A percentile compares a stretch with the other conserved stretches of the same genome.
Evolutionary conservation across 169 alveolate species (phyloP).

Genomic region (Cryptosporidium parvum): DNA sequence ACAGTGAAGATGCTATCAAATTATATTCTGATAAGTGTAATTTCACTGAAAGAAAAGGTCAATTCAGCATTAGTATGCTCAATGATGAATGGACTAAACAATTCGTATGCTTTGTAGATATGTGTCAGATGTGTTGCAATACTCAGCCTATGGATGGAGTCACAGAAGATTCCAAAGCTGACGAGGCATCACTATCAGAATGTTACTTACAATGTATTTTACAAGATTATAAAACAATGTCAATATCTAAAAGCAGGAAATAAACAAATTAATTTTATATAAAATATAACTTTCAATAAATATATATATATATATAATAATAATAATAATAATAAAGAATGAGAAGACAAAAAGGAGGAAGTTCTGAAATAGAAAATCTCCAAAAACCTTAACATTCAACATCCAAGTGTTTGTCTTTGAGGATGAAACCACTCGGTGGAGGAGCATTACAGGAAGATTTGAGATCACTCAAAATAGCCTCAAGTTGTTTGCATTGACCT

Average conservation of each 20-base stretch:
- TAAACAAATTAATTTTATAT: neutral
- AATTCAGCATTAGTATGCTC: neutral
- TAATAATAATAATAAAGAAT: neutral
- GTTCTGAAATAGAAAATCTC: neutral
- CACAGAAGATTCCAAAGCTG: constrained; percentile 24
- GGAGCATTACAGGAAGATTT: constrained; percentile 16
- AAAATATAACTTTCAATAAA: constrained; percentile 7
- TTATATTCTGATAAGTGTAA: constrained; percentile 35
- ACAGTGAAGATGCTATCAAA: constrained; percentile 44
- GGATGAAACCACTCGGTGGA: constrained; percentile 65
- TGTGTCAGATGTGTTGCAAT: constrained; percentile 74
- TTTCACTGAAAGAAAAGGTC: neutral
- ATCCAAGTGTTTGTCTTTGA: constrained; percentile 62
- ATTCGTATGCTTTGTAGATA: constrained; percentile 68
- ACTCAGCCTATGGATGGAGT: constrained; percentile 51
- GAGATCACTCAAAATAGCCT: constrained; percentile 24
- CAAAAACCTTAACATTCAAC: constrained; percentile 39
- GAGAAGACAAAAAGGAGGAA: neutral
- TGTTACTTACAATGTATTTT: constrained; percentile 68
- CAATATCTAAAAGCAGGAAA: neutral
- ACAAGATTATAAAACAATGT: constrained; percentile 50
- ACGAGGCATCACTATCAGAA: constrained; percentile 55
- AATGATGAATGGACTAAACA: constrained; percentile 60
- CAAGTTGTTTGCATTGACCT: constrained; percentile 56
- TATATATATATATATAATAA: constrained; percentile 33